Evolutionary conservation across 345 rosid genomes (phyloP), one percentile per base, ranked within the genome.

Genomic region (Citrus maxima): DNA sequence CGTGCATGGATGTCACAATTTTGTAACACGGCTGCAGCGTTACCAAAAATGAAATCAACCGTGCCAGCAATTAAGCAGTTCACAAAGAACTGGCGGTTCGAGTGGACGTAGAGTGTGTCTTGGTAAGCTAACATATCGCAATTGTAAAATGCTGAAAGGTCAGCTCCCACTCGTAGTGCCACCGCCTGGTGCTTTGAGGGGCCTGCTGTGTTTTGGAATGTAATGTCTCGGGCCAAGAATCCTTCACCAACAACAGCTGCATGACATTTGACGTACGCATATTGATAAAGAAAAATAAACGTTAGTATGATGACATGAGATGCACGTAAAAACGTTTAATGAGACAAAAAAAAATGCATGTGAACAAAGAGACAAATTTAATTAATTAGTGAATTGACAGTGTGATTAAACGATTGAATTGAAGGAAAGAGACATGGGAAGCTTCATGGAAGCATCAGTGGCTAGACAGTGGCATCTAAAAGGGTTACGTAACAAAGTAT

Each of bases 1-100:
- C 99, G 95, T 14, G 98, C 99, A 46, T 93, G 98, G 80, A 95
- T 95, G 84, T 95, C 98, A 14, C 98, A 95, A 66, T 92, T 85
- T 59, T 89, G 95, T 8, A 92, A 28, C 9, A 90, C 91, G 0
- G 80, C 95, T 0, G 90, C 97, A 0, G 87, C 85, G 42, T 92
- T 92, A 32, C 97, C 97, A 16, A 92, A 92, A 51, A 92, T 95
- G 87, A 95, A 95, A 27, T 95, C 99, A 1, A 93, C 97, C 0
- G 98, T 92, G 74, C 98, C 98, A 7, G 89, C 87, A 3, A 93
- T 55, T 22, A 86, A 42, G 79, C 98, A 93, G 10, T 88, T 92
- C 2, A 90, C 81, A 70, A 70, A 93, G 88, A 92, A 92, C 7
- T 92, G 98, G 16, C 98, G 93, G 66, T 88, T 89, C 5, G 90